These are phyloP conservation scores for Neocatenulostroma microsporum DNA, from an alignment of 2,329 filamentous ascomycete species.

Conservation along the genomic window DNA sequence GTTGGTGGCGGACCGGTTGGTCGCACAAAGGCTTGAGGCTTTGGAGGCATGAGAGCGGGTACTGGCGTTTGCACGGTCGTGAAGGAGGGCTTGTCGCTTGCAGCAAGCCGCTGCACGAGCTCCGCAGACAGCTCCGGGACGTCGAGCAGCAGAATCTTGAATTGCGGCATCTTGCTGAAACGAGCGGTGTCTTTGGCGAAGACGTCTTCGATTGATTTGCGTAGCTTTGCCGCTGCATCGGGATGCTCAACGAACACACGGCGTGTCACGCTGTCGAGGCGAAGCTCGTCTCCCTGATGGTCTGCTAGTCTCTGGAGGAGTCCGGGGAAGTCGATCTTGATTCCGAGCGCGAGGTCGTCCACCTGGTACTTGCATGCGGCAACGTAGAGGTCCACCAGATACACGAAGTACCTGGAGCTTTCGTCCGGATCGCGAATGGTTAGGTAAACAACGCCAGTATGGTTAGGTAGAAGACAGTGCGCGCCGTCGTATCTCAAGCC, in stretches of 20 bases:
- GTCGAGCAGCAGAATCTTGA: slow-evolving; percentile 1
- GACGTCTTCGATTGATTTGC: neutral
- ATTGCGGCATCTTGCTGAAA: neutral
- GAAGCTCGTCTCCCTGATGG: neutral
- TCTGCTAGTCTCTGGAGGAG: neutral
- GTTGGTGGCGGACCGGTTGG: too few relatives aligned
- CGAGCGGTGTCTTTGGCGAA: neutral
- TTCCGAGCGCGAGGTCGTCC: neutral
- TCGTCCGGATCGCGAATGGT: too few relatives aligned
- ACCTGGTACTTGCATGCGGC: slow-evolving; percentile 9
- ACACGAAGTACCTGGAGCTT: neutral
- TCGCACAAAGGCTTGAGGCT: too few relatives aligned
- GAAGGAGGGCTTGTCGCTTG: too few relatives aligned
- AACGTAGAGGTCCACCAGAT: slow-evolving; percentile 5
- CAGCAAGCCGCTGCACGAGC: too few relatives aligned
- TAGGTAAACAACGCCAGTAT: too few relatives aligned
- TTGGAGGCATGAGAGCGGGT: too few relatives aligned
- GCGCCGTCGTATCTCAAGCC: too few relatives aligned
- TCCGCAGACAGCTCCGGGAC: slow-evolving; percentile 5
- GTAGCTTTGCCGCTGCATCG: slow-evolving; percentile 1
- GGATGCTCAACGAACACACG: slow-evolving; percentile 5
- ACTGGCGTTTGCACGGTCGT: too few relatives aligned
- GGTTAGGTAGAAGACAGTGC: too few relatives aligned
- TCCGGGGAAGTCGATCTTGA: slow-evolving; percentile 1
- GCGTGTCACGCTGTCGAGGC: neutral